Evolutionary conservation across 495 filamentous ascomycete species (phyloP).

Genomic region (Cenococcum geophilum): DNA sequence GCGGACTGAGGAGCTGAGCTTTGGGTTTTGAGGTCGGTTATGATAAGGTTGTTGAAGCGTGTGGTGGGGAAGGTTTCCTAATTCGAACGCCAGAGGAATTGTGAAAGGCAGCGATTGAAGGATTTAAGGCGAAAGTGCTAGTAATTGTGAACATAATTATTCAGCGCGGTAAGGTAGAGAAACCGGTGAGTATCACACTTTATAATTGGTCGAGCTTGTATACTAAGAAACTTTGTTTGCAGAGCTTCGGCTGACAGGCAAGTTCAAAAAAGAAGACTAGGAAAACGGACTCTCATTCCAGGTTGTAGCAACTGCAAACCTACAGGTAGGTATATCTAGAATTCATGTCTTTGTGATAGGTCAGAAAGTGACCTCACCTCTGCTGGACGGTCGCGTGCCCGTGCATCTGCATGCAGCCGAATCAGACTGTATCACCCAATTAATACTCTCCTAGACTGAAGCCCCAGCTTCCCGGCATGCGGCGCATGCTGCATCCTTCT

Average conservation of each 20-base stretch:
- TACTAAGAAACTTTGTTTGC: conserved; percentile 36
- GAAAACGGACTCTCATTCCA: too few species aligned
- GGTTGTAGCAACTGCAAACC: too few species aligned
- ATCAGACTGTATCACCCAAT: too few species aligned
- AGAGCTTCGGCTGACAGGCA: conserved; percentile 21
- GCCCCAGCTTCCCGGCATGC: too few species aligned
- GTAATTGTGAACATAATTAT: conserved; percentile 57
- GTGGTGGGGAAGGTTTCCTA: conserved; percentile 52
- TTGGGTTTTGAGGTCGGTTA: conserved; percentile 52
- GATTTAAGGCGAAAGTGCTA: conserved; percentile 45
- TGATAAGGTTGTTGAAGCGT: conserved; percentile 52
- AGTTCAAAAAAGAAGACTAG: conserved; percentile 9
- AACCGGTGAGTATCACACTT: conserved; percentile 11
- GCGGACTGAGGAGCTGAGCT: conserved; percentile 30
- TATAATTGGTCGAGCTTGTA: conserved; percentile 46
- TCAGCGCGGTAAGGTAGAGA: conserved; percentile 18
- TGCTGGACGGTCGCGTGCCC: too few species aligned
- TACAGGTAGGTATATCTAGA: too few species aligned
- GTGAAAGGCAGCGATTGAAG: conserved; percentile 47
- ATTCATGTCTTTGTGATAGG: too few species aligned
- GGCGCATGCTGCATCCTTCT: too few species aligned
- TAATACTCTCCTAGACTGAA: too few species aligned
- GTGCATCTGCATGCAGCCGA: too few species aligned
- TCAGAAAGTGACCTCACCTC: too few species aligned
- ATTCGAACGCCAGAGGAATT: conserved; percentile 51